Evolutionary conservation across 2,329 filamentous ascomycete genomes (phyloP), one percentile per base, ranked within the genome.

Genomic region (Cladosporium sp.): DNA sequence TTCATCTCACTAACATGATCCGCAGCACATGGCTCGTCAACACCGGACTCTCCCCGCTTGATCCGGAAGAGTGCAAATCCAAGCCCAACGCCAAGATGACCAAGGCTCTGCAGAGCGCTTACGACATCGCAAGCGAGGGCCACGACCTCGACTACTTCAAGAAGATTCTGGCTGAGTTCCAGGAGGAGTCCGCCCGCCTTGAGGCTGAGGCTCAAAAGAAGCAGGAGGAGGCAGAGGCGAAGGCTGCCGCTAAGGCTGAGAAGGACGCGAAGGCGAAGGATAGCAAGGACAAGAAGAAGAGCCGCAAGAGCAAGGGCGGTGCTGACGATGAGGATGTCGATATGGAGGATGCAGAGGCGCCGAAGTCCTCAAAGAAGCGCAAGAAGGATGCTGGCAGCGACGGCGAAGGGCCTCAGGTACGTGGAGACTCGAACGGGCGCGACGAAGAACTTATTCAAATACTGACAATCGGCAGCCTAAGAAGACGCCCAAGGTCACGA

Each of bases 1-100:
- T 11, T 28, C 41, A 13, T 9, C 10, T 22, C 10, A 53, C 58
- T 60, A 38, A 61, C 49, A 51, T 31, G 34, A 34, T 54, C 13
- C 54, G 54, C 62, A 98, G 93, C 72, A 87, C 88, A 35, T 98
- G 92, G 92, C 88, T 92, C 59, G 80, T 84, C 56, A 96, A 97
- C 70, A 87, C 84, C 18, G 85, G 89, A 54, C 79, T 98, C 35
- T 82, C 83, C 34, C 85, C 89, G 34, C 82, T 97, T 49, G 84
- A 90, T 53, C 75, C 86, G 11, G 83, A 86, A 49, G 83, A 85
- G 22, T 67, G 65, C 59, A 85, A 91, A 58, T 81, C 82, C 49
- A 77, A 84, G 19, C 75, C 87, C 49, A 85, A 84, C 49, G 81
- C 86, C 59, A 95, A 95, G 74, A 85, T 87, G 76, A 81, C 82